Evolutionary conservation across 108 stramenopile genomes (phyloP).

Genomic region (Skeletonema menzelii): DNA sequence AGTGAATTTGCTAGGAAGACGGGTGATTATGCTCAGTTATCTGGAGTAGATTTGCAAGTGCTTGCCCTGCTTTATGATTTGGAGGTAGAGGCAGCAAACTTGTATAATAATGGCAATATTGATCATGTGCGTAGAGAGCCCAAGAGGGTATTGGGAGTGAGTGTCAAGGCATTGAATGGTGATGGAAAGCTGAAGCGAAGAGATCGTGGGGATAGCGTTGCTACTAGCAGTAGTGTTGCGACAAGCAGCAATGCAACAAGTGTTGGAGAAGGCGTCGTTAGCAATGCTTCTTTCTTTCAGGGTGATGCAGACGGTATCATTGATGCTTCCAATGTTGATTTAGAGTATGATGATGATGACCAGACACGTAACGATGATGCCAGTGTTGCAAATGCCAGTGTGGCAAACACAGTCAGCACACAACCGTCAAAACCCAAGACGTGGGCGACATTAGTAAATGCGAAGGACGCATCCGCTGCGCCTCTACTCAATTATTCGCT

Average conservation of each 20-base stretch:
- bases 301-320: slow-evolving; percentile 44
- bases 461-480: slow-evolving; percentile 18
- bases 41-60: slow-evolving; percentile 88
- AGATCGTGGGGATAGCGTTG: slow-evolving; percentile 1
- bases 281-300: slow-evolving; percentile 24
- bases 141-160: slow-evolving; percentile 71
- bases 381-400: slow-evolving; percentile 11
- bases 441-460: slow-evolving; percentile 72
- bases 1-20: slow-evolving; percentile 88
- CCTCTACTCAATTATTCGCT: background rate
- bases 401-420: background rate
- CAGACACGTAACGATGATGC: slow-evolving; percentile 13
- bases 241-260: background rate
- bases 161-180: slow-evolving; percentile 42
- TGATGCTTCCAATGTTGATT: slow-evolving; percentile 44
- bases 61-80: slow-evolving; percentile 90
- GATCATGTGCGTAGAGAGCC: slow-evolving; percentile 73
- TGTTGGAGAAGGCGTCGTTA: background rate
- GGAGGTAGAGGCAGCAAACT: slow-evolving; percentile 64
- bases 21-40: slow-evolving; percentile 89
- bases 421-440: slow-evolving; percentile 28
- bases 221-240: slow-evolving; percentile 7
- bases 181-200: slow-evolving; percentile 15
- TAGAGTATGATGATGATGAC: slow-evolving; percentile 50
- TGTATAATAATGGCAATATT: slow-evolving; percentile 24